These are phyloP conservation scores for Rhynchosporium secalis DNA, from an alignment of 2,329 filamentous ascomycete genomes.

Conservation along the genomic window DNA sequence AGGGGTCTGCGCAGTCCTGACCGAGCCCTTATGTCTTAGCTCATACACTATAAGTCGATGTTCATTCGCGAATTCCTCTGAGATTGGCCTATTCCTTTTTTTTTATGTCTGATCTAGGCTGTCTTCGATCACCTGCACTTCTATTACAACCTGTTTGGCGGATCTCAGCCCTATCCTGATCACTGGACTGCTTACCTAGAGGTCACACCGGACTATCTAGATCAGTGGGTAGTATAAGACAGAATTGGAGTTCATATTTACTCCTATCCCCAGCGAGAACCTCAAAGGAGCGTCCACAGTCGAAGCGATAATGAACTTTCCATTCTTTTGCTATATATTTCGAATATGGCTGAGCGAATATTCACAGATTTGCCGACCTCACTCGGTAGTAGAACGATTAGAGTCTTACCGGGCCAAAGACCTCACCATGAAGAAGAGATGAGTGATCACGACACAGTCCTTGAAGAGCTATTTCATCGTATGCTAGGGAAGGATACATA, in stretches of 20 bases:
- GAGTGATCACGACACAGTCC: neutral
- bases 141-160: neutral
- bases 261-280: neutral
- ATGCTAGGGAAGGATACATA: neutral
- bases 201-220: neutral
- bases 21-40: neutral
- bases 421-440: neutral
- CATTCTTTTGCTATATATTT: neutral
- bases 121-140: neutral
- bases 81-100: neutral
- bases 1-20: neutral
- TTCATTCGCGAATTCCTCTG: neutral
- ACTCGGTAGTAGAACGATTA: slow-evolving; percentile 4
- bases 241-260: neutral
- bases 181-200: neutral
- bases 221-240: neutral
- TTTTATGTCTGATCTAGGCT: neutral
- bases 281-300: neutral
- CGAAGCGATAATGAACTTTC: neutral
- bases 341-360: slow-evolving; percentile 11
- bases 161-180: neutral
- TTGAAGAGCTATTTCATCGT: neutral
- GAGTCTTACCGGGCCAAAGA: slow-evolving; percentile 10
- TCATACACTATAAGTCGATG: neutral
- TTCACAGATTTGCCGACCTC: neutral